Evolutionary conservation across 352 stramenopile genomes (phyloP).

Genomic region (Globisporangium mamillatum): DNA sequence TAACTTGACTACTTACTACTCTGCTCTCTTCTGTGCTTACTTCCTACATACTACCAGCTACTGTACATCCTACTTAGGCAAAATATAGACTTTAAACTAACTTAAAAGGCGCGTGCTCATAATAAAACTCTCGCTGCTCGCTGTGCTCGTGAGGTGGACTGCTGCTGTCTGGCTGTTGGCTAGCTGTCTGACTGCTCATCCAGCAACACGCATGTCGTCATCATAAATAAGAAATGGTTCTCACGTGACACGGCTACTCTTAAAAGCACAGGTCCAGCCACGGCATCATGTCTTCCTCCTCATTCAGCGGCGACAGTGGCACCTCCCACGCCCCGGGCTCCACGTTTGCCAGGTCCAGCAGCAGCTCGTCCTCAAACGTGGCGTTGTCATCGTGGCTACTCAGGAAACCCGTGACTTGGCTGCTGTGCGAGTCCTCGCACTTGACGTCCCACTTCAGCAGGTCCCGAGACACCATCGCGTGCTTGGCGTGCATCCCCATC

Average conservation of each 20-base stretch:
- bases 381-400: conserved; percentile 33
- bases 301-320: conserved; percentile 77
- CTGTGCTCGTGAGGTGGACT: background rate
- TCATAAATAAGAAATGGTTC: conserved; percentile 43
- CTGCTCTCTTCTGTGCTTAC: background rate
- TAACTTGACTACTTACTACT: background rate
- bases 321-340: conserved; percentile 77
- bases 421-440: conserved; percentile 24
- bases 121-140: background rate
- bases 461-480: conserved; percentile 61
- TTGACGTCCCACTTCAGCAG: conserved; percentile 63
- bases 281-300: conserved; percentile 81
- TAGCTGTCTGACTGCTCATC: background rate
- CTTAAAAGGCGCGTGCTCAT: conserved; percentile 9
- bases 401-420: conserved; percentile 19
- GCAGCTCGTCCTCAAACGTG: conserved; percentile 64
- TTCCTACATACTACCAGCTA: conserved; percentile 17
- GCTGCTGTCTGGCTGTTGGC: background rate
- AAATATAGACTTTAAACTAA: conserved; percentile 12
- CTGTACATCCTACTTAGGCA: conserved; percentile 19
- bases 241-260: conserved; percentile 18
- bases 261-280: conserved; percentile 85
- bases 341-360: conserved; percentile 70
- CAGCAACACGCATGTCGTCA: conserved; percentile 8
- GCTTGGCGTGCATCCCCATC: conserved; percentile 37